Evolutionary conservation across 345 rosid species (phyloP).

Genomic region (Brassica napus): DNA sequence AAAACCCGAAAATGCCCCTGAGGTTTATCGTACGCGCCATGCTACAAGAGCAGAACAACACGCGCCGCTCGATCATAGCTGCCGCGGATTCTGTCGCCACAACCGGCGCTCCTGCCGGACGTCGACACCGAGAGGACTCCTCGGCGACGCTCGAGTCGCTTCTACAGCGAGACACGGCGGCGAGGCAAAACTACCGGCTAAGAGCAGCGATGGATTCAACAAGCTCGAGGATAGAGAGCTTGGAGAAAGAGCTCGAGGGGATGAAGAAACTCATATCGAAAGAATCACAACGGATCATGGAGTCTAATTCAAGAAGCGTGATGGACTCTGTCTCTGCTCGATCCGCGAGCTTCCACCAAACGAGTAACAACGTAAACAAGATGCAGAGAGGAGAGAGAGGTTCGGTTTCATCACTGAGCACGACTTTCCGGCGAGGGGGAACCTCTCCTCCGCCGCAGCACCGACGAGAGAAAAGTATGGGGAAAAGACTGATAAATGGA

Average conservation of each 20-base stretch:
- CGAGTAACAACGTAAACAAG: slow-evolving; percentile 31
- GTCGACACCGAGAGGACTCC: not conserved
- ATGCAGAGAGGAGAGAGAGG: slow-evolving; percentile 54
- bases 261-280: slow-evolving; percentile 59
- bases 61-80: slow-evolving; percentile 60
- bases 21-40: slow-evolving; percentile 81
- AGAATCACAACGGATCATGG: slow-evolving; percentile 20
- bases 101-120: not conserved
- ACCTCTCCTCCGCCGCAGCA: not conserved
- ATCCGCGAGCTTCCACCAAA: slow-evolving; percentile 69
- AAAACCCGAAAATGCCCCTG: slow-evolving; percentile 80
- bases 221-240: slow-evolving; percentile 56
- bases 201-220: slow-evolving; percentile 75
- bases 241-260: slow-evolving; percentile 64
- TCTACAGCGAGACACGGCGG: slow-evolving; percentile 66
- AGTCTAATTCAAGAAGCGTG: slow-evolving; percentile 32
- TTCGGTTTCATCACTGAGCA: slow-evolving; percentile 51
- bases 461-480: slow-evolving; percentile 36
- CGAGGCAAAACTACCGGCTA: slow-evolving; percentile 53
- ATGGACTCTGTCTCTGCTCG: slow-evolving; percentile 47
- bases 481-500: slow-evolving; percentile 57
- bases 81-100: slow-evolving; percentile 28
- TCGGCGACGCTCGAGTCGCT: slow-evolving; percentile 60
- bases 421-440: slow-evolving; percentile 35
- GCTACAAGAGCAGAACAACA: slow-evolving; percentile 76